Evolutionary conservation across 148 eudicot genomes (phyloP).

Genomic region (Camellia lanceoleosa): DNA sequence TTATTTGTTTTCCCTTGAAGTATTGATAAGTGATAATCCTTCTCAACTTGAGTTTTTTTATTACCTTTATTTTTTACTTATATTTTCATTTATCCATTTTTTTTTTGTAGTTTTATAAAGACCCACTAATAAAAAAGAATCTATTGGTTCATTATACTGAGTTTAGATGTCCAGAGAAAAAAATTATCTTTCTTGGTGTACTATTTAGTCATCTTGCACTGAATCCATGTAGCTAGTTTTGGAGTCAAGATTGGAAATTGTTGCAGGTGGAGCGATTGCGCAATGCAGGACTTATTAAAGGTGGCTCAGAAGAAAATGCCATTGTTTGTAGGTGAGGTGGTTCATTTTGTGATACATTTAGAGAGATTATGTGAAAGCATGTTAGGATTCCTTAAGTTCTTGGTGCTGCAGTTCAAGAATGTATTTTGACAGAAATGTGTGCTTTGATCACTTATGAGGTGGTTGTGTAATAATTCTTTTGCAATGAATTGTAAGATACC

Average conservation of each 20-base stretch:
- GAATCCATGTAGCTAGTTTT: neutral
- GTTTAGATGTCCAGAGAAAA: neutral
- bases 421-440: too few relatives aligned
- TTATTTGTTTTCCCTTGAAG: neutral
- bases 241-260: conserved; percentile 6
- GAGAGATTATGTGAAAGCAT: neutral
- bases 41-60: neutral
- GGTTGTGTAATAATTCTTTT: neutral
- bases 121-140: neutral
- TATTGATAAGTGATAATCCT: neutral
- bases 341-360: neutral
- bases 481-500: neutral
- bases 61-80: neutral
- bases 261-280: conserved; percentile 81
- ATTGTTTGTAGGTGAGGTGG: conserved; percentile 72
- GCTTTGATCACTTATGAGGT: neutral
- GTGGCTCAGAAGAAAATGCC: conserved; percentile 87
- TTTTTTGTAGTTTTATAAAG: neutral
- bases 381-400: neutral
- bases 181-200: neutral
- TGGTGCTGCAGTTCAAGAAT: too few relatives aligned
- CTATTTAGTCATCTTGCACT: neutral
- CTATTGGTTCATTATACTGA: neutral
- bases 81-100: neutral
- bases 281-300: conserved; percentile 72